Conservation (phyloP, 2,329 filamentous ascomycete species). For the Aspergillus pseudonomiae region DNA sequence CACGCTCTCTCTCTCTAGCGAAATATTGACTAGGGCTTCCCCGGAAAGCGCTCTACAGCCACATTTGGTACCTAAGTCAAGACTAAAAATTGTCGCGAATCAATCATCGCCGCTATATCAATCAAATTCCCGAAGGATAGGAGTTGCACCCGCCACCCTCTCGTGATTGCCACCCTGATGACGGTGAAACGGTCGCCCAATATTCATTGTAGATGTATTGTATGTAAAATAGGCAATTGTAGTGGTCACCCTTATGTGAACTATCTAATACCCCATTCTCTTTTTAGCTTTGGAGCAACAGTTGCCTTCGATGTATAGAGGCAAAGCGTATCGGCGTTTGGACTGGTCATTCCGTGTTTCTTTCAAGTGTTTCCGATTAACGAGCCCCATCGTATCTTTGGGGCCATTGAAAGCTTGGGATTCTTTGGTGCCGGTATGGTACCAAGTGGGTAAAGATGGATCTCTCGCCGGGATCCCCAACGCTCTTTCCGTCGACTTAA, state of each 20-base stretch:
- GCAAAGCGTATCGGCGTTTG: not conserved
- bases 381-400: slow-evolving; percentile 7
- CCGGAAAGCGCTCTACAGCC: not conserved
- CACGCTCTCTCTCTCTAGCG: not conserved
- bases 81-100: not conserved
- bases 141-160: not conserved
- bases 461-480: slow-evolving; percentile 8
- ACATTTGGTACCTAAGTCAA: not conserved
- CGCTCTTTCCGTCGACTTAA: slow-evolving; percentile 9
- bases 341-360: not conserved
- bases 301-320: not conserved
- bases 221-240: not conserved
- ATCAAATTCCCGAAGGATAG: not conserved
- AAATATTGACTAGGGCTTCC: not conserved
- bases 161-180: not conserved
- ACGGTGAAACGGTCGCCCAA: not conserved
- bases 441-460: slow-evolving; percentile 6
- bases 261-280: not conserved
- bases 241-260: not conserved
- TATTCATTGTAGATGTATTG: not conserved
- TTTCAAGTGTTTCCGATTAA: slow-evolving; percentile 12
- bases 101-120: not conserved
- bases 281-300: not conserved
- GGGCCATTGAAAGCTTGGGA: slow-evolving; percentile 7
- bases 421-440: slow-evolving; percentile 2